Percentiles rank a stretch among this genome's conserved stretches.
Evolutionary conservation across 192 early-diverging fungal species (phyloP).

Genomic region (Mortierella claussenii): DNA sequence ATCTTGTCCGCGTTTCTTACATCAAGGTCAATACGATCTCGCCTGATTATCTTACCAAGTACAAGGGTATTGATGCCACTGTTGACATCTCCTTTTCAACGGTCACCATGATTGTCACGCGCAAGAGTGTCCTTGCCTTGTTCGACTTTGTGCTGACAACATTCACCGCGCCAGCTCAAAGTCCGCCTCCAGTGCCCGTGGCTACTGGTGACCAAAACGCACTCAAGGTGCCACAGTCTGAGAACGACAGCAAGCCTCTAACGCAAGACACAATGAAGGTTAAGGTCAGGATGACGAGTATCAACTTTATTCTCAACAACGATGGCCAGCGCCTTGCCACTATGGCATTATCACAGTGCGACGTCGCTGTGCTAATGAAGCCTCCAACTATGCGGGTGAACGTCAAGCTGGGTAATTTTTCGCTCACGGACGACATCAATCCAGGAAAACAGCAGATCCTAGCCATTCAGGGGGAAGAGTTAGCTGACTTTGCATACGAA

Average conservation of each 20-base stretch:
- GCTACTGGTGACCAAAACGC: conserved; percentile 8
- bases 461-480: conserved; percentile 86
- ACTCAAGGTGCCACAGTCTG: background rate
- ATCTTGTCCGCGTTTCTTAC: conserved; percentile 80
- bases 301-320: conserved; percentile 85
- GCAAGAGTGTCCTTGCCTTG: conserved; percentile 83
- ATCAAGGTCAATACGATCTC: conserved; percentile 73
- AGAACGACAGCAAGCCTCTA: conserved; percentile 9
- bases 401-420: conserved; percentile 79
- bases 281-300: conserved; percentile 78
- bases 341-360: conserved; percentile 74
- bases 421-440: conserved; percentile 69
- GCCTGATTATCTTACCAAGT: conserved; percentile 77
- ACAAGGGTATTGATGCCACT: conserved; percentile 83
- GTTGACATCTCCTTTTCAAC: conserved; percentile 83
- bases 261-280: conserved; percentile 75
- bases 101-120: conserved; percentile 84
- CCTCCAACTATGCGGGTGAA: conserved; percentile 67
- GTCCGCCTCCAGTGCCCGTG: background rate
- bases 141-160: conserved; percentile 88
- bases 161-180: conserved; percentile 57
- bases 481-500: conserved; percentile 90
- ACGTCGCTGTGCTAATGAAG: conserved; percentile 74
- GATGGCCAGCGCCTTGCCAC: conserved; percentile 83
- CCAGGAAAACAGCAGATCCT: conserved; percentile 67